Base-by-base conservation (phyloP, 2,329 filamentous ascomycete species). In the Pestalotiopsis sp. region DNA sequence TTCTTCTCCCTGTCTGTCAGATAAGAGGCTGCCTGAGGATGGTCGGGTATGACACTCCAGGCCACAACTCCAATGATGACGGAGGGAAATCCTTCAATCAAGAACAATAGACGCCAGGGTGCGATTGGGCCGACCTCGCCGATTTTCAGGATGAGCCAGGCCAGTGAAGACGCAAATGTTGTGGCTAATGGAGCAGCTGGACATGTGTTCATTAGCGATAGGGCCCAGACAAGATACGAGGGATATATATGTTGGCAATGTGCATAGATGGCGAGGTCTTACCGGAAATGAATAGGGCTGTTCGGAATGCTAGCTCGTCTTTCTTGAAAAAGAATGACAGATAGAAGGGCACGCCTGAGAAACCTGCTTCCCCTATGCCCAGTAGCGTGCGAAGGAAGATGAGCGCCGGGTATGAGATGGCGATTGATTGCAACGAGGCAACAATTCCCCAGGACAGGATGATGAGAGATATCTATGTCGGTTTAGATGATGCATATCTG, bases 21-120 rank as follows among this genome's bases (percentile, higher is more conserved):
- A 75, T 90, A 93, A 4, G 80, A 76, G 1, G 91, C 90, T n/a
- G 83, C 88, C 23, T 86, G 84, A 0, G 94, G 94, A 0, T 89
- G 88, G 80, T 97, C 94, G 0, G 94, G 94, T 65, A 97, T 90
- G 75, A 91, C 83, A 66, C 85, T 83, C 91, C 90, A 97, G 13
- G 93, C 92, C 71, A 91, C 85, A 0, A 92, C 89, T 5, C 93
- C 91, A 13, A 93, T 88, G 9, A 97, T 70, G 58, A 97, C 87
- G 31, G 92, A 94, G 1, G 94, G 94, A 70, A 97, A 95, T 1
- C 94, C 94, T 79, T 97, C 94, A 13, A 95, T 74, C 7, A 97
- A 85, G 75, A 97, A 97, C 36, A 97, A 84, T 2, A 95, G 85
- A n/a, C 94, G 88, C 94, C 94, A 97, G 4, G 92, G 89, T 0